Conservation (phyloP, 148 eudicot species). For the Gaultheria prostrata region DNA sequence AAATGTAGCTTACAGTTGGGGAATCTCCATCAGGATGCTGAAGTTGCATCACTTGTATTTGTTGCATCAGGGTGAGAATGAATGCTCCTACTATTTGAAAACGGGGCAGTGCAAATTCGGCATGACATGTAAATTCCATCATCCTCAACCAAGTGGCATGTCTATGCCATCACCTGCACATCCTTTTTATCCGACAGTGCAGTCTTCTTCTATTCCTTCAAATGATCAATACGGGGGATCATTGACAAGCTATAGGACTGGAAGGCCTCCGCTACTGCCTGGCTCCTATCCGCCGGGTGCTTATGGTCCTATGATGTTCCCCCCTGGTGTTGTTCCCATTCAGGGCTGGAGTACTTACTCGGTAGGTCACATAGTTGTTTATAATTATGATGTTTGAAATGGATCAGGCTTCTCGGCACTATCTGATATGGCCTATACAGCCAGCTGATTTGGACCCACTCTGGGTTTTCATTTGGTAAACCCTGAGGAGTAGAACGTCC, state of each 20-base stretch:
- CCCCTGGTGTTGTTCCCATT: slow-evolving; percentile 82
- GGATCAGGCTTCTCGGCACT: not conserved
- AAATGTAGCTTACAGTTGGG: not conserved
- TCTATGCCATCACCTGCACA: slow-evolving; percentile 67
- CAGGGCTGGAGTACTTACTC: slow-evolving; percentile 81
- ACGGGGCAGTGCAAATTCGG: slow-evolving; percentile 99
- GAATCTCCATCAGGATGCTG: not conserved
- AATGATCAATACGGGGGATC: slow-evolving; percentile 50
- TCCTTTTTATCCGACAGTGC: slow-evolving; percentile 89
- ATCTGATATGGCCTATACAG: not conserved
- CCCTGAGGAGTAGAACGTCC: not conserved
- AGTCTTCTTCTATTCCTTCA: slow-evolving; percentile 67
- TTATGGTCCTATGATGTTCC: slow-evolving; percentile 71
- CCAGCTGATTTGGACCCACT: not conserved
- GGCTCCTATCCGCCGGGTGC: slow-evolving; percentile 77
- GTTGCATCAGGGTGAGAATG: slow-evolving; percentile 67
- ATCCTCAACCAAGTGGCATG: slow-evolving; percentile 74
- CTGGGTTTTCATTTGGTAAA: not conserved
- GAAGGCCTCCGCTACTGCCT: slow-evolving; percentile 73
- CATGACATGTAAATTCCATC: slow-evolving; percentile 90
- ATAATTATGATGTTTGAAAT: not conserved
- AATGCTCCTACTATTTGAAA: slow-evolving; percentile 99
- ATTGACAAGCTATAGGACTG: slow-evolving; percentile 48
- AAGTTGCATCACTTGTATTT: slow-evolving; percentile 10
- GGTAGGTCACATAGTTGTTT: slow-evolving; percentile 37